Evolutionary conservation across 2,329 filamentous ascomycete genomes (phyloP), one percentile per base, ranked within the genome.

Genomic region (Plectosphaerella sp.): DNA sequence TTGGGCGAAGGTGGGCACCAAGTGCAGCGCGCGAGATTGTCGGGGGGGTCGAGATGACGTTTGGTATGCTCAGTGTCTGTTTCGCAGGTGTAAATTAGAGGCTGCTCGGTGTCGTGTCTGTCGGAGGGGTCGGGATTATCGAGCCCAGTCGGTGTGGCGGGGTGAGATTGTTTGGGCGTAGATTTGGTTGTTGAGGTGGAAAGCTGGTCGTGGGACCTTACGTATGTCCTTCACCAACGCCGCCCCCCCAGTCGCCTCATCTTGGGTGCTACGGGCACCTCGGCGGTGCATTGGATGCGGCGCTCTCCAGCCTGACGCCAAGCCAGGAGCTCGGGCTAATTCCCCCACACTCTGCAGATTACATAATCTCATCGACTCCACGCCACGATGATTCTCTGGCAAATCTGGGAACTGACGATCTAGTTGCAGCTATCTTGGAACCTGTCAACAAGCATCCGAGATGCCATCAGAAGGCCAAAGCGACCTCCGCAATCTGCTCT

Each of bases 1-100:
- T 53, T 69, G 65, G 28, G 28, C 11, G 22, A 22, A 5, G 22
- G 28, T 33, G 4, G 8, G 28, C 28, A 33, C 28, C n/a, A 16
- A 33, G 35, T 43, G 48, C 28, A 7, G 11, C 11, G 28, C 51
- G 25, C 35, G 33, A 28, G 37, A 52, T 22, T 41, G 41, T 55
- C 28, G 28, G 4, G 28, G 43, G 46, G 37, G 15, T 33, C 33
- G 16, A 4, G 18, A 18, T 14, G 35, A 14, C n/a, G 35, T 4
- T 9, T 25, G 18, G 14, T 43, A 24, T 47, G 45, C 39, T 52
- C 41, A 42, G 39, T 25, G 46, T 25, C 48, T 37, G 24, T 43
- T 28, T 49, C 28, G 47, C 47, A 28, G 24, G 42, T 35, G 46
- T 46, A 36, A 25, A 39, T 12, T 47, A 22, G 28, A 33, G 25